Evolutionary conservation across 1,284 basidiomycete genomes (phyloP), one percentile per base, ranked within the genome.

Genomic region (Xanthoconium separans): DNA sequence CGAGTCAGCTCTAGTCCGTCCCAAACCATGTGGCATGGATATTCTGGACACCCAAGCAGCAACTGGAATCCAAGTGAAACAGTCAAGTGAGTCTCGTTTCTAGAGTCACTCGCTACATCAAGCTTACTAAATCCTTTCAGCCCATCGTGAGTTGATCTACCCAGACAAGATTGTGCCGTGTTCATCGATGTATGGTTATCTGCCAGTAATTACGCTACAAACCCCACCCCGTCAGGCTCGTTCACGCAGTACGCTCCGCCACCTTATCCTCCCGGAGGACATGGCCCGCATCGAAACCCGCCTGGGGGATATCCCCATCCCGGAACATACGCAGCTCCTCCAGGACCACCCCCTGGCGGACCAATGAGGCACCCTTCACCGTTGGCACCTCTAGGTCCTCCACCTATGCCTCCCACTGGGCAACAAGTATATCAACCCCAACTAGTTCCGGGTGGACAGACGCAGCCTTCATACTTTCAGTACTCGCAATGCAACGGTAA

Each of bases 401-500:
- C 73, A 8, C 76, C 71, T 16, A 75, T 75, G 60, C 87, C 89
- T 4, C 90, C 90, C 2, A 67, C 74, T 8, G 75, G 79, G 39
- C 73, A 80, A 41, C 91, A 93, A 66, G 70, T 79, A 60, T 92
- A 89, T 61, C 87, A 88, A 0, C 84, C 85, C 11, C 80, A 81
- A 75, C 75, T 85, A 65, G 77, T 73, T 33, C 62, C 76, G 2
- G 73, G 81, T 39, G 75, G 83, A 42, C 76, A 77, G 40, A 66
- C 70, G 48, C 75, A 78, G 44, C 80, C 85, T 58, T 78, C 79
- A 3, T 85, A 70, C 69, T 95, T 91, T 76, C 85, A 92, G 67
- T 94, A 94, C 65, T 94, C 91, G 2, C 88, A 90, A 64, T 94
- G 91, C 67, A 91, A 71, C 31, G 89, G 91, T 27, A 87, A 77